Evolutionary conservation across 2,329 filamentous ascomycete genomes (phyloP).

Genomic region (Penicillium oxalicum): DNA sequence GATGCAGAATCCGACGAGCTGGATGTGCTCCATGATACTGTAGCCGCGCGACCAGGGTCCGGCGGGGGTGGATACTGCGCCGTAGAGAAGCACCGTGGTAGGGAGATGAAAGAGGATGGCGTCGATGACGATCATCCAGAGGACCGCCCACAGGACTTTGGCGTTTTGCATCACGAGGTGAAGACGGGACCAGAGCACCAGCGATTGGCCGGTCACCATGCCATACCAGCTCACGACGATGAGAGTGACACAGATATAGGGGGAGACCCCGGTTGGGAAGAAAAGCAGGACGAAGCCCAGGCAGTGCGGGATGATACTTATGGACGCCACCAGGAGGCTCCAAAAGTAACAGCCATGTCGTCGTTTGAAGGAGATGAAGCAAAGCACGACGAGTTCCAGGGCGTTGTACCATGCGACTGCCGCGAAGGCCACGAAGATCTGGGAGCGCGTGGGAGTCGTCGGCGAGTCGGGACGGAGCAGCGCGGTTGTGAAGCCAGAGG

Average conservation of each 20-base stretch:
- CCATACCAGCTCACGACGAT: slow-evolving; percentile 37
- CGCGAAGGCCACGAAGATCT: slow-evolving; percentile 17
- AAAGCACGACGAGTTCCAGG: slow-evolving; percentile 29
- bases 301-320: slow-evolving; percentile 36
- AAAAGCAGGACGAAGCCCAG: slow-evolving; percentile 42
- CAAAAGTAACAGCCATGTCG: slow-evolving; percentile 44
- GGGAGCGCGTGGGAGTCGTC: slow-evolving; percentile 1
- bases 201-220: slow-evolving; percentile 42
- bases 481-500: slow-evolving; percentile 3
- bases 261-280: slow-evolving; percentile 27
- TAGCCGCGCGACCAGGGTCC: slow-evolving; percentile 28
- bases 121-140: slow-evolving; percentile 42
- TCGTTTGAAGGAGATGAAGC: slow-evolving; percentile 41
- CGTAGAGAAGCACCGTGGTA: slow-evolving; percentile 36
- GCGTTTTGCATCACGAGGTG: slow-evolving; percentile 39
- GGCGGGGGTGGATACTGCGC: slow-evolving; percentile 20
- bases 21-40: slow-evolving; percentile 46
- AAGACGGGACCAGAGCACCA: slow-evolving; percentile 44
- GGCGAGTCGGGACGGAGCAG: slow-evolving; percentile 2
- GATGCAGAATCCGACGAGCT: slow-evolving; percentile 49
- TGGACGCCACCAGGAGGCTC: slow-evolving; percentile 39
- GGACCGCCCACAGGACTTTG: slow-evolving; percentile 30
- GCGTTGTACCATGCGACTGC: slow-evolving; percentile 22
- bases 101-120: slow-evolving; percentile 38
- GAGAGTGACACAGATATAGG: slow-evolving; percentile 33